Percentiles rank a stretch among this genome's conserved stretches.
phyloP scores from a whole-genome alignment of 805 yeast species.

The Nakazawaea ambrosiae region DNA sequence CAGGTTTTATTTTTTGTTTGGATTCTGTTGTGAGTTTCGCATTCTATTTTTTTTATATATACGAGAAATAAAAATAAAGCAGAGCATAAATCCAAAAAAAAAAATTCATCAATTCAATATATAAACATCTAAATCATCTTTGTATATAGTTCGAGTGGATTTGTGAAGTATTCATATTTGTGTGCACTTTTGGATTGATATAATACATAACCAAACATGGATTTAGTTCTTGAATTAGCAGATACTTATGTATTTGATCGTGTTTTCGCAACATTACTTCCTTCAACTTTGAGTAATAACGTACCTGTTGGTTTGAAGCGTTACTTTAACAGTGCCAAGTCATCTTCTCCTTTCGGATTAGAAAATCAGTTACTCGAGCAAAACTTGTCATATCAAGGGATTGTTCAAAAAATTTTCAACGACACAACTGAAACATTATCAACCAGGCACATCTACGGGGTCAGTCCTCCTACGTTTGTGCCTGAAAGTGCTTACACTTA shows the following conservation, averaged over 20 bases:
- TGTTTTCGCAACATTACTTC: conserved; percentile 63
- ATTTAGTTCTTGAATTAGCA: conserved; percentile 74
- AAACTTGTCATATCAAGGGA: conserved; percentile 6
- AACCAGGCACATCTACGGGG: conserved; percentile 27
- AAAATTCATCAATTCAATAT: too few species aligned
- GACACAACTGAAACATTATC: background rate
- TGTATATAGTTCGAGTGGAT: too few species aligned
- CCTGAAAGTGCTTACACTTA: conserved; percentile 50
- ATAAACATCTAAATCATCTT: too few species aligned
- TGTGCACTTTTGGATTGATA: too few species aligned
- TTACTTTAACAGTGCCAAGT: conserved; percentile 15
- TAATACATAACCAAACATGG: too few species aligned
- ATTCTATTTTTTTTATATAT: too few species aligned
- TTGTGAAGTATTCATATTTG: too few species aligned
- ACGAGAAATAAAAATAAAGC: too few species aligned
- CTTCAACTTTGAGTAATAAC: conserved; percentile 39
- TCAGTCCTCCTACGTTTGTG: conserved; percentile 44
- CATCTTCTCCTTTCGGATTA: conserved; percentile 7
- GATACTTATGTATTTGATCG: conserved; percentile 74
- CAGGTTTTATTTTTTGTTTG: too few species aligned
- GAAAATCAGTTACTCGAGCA: conserved; percentile 2
- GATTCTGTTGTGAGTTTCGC: too few species aligned
- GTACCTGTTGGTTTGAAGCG: conserved; percentile 22
- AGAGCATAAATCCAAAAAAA: too few species aligned
- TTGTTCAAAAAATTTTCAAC: conserved; percentile 12